Conservation (phyloP, 306 rosid species). For the Styphnolobium japonicum region DNA sequence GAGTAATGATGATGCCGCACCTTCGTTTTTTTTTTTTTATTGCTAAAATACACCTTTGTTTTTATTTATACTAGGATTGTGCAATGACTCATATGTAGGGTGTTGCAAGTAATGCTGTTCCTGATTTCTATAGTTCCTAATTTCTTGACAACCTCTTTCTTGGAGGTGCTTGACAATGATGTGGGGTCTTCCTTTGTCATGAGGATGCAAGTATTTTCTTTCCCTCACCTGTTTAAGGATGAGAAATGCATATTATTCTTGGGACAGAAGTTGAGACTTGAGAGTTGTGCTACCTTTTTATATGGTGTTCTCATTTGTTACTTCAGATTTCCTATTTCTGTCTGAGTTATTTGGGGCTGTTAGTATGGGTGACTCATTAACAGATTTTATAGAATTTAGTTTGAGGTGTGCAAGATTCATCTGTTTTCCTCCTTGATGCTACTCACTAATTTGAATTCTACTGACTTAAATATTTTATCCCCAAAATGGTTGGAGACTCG, state of each 20-base stretch:
- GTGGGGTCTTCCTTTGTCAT: constrained; percentile 7
- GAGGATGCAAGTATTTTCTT: neutral
- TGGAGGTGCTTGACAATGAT: constrained; percentile 4
- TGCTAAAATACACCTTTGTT: neutral
- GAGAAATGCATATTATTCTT: constrained; percentile 9
- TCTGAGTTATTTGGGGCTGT: constrained; percentile 4
- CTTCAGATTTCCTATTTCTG: constrained; percentile 2
- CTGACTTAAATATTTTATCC: neutral
- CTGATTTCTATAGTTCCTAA: neutral
- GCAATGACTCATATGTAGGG: neutral
- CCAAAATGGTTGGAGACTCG: neutral
- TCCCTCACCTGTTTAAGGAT: neutral
- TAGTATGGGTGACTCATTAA: neutral
- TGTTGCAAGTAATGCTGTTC: neutral
- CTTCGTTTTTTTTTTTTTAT: constrained; percentile 3
- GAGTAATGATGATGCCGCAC: neutral
- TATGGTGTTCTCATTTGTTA: constrained; percentile 9
- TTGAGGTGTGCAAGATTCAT: constrained; percentile 14
- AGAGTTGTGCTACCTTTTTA: constrained; percentile 14
- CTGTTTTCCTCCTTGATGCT: constrained; percentile 21
- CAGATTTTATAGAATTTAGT: constrained; percentile 7
- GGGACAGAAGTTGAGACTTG: constrained; percentile 5
- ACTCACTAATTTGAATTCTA: constrained; percentile 8
- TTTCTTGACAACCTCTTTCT: neutral
- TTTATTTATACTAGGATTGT: neutral